phyloP scores from a whole-genome alignment of 225 moss, liverwort and hornwort genomes.

The Physcomitrellopsis africana region DNA sequence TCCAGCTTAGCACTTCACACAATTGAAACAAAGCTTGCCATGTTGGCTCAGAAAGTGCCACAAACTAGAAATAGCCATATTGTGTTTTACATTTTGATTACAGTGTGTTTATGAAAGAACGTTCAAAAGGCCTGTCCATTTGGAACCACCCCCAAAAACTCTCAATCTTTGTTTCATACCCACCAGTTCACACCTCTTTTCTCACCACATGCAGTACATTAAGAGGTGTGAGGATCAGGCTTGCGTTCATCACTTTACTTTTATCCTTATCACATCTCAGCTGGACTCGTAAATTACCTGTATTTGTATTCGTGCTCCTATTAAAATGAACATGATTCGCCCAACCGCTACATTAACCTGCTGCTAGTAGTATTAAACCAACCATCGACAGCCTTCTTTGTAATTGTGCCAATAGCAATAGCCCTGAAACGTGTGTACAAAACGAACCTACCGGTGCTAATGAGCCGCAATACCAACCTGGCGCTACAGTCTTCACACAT shows the following conservation, averaged over 20 bases:
- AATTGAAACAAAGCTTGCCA: too few species aligned
- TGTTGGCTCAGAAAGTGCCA: too few species aligned
- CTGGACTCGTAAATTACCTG: neutral
- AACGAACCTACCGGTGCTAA: constrained; percentile 28
- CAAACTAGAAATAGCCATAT: too few species aligned
- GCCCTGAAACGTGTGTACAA: constrained; percentile 40
- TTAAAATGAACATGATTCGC: constrained; percentile 27
- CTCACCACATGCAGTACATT: constrained; percentile 28
- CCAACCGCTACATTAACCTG: constrained; percentile 25
- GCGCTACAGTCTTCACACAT: constrained; percentile 8
- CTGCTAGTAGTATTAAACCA: constrained; percentile 48
- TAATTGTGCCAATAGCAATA: constrained; percentile 30
- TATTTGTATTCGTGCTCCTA: constrained; percentile 16
- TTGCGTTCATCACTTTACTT: neutral
- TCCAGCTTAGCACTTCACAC: too few species aligned
- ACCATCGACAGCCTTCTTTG: constrained; percentile 40
- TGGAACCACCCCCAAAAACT: constrained; percentile 1
- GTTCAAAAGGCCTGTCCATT: too few species aligned
- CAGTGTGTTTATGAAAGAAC: too few species aligned
- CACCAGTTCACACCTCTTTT: constrained; percentile 28
- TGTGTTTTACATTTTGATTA: too few species aligned
- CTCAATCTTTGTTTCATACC: constrained; percentile 21
- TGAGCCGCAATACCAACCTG: constrained; percentile 22
- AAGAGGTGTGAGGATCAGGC: constrained; percentile 7
- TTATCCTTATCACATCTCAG: constrained; percentile 25